Evolutionary conservation across 441 rosid species (phyloP).

Genomic region (Croton laevigatus): DNA sequence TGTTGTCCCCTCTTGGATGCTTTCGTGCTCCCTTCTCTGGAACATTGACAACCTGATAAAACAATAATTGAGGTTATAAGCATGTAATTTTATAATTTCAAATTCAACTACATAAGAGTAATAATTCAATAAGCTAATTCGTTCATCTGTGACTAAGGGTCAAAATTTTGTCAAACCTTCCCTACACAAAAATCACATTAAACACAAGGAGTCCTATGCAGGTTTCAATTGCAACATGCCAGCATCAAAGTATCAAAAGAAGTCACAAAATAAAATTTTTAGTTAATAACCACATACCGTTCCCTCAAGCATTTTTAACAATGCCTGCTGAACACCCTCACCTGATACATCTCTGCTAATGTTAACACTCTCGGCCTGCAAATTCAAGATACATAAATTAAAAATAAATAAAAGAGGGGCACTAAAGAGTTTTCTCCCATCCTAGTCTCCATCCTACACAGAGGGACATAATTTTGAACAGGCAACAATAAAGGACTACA

Average conservation of each 20-base stretch:
- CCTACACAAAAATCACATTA: background rate
- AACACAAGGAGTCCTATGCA: conserved; percentile 5
- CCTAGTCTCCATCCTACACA: background rate
- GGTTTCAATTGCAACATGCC: background rate
- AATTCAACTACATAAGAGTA: background rate
- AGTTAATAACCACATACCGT: conserved; percentile 58
- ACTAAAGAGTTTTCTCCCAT: background rate
- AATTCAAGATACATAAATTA: conserved; percentile 11
- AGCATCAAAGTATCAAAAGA: background rate
- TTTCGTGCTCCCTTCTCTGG: conserved; percentile 99
- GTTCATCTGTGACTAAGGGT: background rate
- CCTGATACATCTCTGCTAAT: conserved; percentile 98
- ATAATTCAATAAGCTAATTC: background rate
- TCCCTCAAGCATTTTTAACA: conserved; percentile 97
- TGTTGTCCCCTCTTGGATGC: conserved; percentile 98
- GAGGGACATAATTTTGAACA: background rate
- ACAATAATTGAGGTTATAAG: conserved; percentile 17
- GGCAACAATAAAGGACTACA: background rate
- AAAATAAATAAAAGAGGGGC: conserved; percentile 3
- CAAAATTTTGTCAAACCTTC: conserved; percentile 8
- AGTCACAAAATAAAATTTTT: conserved; percentile 5
- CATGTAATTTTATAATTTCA: background rate
- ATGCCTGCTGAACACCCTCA: conserved; percentile 98
- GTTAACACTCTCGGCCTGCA: conserved; percentile 94
- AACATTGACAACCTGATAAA: conserved; percentile 80